Evolutionary conservation across 2,329 filamentous ascomycete genomes (phyloP), one percentile per base, ranked within the genome.

Genomic region (Colletotrichum simmondsii): DNA sequence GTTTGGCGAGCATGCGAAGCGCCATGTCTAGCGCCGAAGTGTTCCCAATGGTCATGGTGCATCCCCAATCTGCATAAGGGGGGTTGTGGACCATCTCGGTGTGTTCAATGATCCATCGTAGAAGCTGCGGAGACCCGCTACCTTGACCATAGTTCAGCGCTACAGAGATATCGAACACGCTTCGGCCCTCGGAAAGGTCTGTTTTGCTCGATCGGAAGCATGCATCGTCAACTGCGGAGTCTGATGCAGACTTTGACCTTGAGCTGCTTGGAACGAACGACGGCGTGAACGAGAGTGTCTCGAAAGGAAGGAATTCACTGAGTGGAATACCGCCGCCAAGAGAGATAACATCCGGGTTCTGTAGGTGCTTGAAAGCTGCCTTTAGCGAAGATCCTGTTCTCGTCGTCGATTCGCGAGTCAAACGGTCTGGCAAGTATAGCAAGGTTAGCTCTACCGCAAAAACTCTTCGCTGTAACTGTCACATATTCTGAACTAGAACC

Each of bases 91-190:
- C 89, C 75, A 95, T 87, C 80, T 95, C 92, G 0, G 92, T 93
- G 80, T 95, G 93, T 82, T 95, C 93, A 0, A 92, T 93, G 58
- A 95, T 82, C 80, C 90, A 95, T 56, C 93, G 88, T 54, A 95
- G 82, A 71, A 94, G 81, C 78, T 94, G 93, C 3, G 92, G 90
- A 32, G 92, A 87, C n/a, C 93, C 93, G 58, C 88, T 87, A 3
- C 92, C 90, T 79, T 93, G 91, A n/a, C 92, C 92, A 79, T 95
- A 95, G 80, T 95, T 94, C 77, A 94, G 87, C 2, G 91, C 89
- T 60, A 93, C 90, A 19, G 71, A 72, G 11, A 79, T 46, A n/a
- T 65, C 61, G 46, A 32, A 65, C 10, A 32, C 28, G 10, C 42
- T 30, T 28, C 26, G 26, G 19, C 61, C 61, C 2, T 65, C 61